Base-by-base conservation (phyloP, 495 filamentous ascomycete species). In the Lasiosphaeriaceae sp. region DNA sequence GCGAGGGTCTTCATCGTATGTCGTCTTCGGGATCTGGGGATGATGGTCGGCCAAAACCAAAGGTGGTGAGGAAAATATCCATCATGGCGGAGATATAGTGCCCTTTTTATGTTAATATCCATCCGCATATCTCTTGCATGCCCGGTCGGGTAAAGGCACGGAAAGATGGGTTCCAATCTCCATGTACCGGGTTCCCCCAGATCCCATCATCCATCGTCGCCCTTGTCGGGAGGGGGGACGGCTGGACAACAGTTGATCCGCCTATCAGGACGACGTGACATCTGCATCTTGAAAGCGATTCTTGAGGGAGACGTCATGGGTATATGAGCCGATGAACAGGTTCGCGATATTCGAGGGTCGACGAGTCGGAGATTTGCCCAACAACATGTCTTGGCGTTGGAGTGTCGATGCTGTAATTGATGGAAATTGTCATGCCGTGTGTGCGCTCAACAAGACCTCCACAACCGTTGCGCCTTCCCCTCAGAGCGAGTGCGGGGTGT, bases 401-500 rank as follows among this genome's bases (percentile, higher is more conserved):
- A 8, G 26, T 2, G 2, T n/a, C 26, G 0, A 1, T 1, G 43
- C 26, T 48, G 31, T n/a, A 21, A 59, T 59, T 59, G 57, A 59
- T 59, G 57, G 57, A 59, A 59, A 56, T 16, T 46, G 46, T 11
- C 34, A 54, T 44, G 55, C 47, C 55, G 55, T 58, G 41, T 19
- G 54, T 19, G 54, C 26, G 47, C 41, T 49, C 53, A 63, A 56
- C 39, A 55, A 58, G 31, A 20, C 52, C 52, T 24, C 11, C 22
- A 19, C 3, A 22, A 5, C 9, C 20, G n/a, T 11, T 49, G 19
- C 23, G 23, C 47, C 5, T 31, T 49, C 2, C 5, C 24, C 47
- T 22, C 47, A 49, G 5, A 49, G 45, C 26, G 26, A 31, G 9
- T 31, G 26, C 26, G 26, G 26, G 26, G 26, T 31, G 4, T 3